Evolutionary conservation across 768 basidiomycete species (phyloP).

Genomic region (Lactarius indigo): DNA sequence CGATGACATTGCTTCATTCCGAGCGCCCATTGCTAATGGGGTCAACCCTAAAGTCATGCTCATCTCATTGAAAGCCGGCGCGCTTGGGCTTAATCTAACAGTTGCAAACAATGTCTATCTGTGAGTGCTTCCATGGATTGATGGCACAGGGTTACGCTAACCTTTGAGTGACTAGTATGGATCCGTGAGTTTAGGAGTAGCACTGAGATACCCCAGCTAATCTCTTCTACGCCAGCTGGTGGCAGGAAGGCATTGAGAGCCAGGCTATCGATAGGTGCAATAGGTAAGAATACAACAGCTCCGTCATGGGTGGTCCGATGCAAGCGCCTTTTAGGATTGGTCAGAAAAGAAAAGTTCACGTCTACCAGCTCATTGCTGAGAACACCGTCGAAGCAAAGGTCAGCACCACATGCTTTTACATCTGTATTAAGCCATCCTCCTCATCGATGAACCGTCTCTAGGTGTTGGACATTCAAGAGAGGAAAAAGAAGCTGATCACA

Average conservation of each 20-base stretch:
- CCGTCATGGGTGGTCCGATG: background rate
- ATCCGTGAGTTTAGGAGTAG: conserved; percentile 58
- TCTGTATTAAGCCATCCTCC: background rate
- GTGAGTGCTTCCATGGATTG: conserved; percentile 39
- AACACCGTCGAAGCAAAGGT: conserved; percentile 86
- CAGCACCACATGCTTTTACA: conserved; percentile 3
- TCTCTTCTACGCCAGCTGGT: conserved; percentile 52
- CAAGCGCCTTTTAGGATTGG: conserved; percentile 50
- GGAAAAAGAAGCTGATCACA: conserved; percentile 75
- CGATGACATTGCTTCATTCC: background rate
- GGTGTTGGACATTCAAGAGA: conserved; percentile 84
- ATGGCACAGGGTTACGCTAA: background rate
- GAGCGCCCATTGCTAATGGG: conserved; percentile 22
- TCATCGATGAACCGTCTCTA: conserved; percentile 23
- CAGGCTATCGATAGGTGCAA: conserved; percentile 82
- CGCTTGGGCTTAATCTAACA: conserved; percentile 83
- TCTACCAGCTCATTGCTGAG: conserved; percentile 88
- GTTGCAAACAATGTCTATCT: conserved; percentile 85
- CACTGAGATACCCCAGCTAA: background rate
- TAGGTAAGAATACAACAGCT: conserved; percentile 37
- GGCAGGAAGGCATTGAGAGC: conserved; percentile 84
- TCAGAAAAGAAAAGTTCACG: conserved; percentile 77
- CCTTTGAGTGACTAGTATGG: conserved; percentile 51
- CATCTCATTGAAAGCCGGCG: conserved; percentile 80
- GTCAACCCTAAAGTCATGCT: conserved; percentile 77